Evolutionary conservation across 352 stramenopile genomes (phyloP), one percentile per base, ranked within the genome.

Genomic region (Globisporangium middletonii): DNA sequence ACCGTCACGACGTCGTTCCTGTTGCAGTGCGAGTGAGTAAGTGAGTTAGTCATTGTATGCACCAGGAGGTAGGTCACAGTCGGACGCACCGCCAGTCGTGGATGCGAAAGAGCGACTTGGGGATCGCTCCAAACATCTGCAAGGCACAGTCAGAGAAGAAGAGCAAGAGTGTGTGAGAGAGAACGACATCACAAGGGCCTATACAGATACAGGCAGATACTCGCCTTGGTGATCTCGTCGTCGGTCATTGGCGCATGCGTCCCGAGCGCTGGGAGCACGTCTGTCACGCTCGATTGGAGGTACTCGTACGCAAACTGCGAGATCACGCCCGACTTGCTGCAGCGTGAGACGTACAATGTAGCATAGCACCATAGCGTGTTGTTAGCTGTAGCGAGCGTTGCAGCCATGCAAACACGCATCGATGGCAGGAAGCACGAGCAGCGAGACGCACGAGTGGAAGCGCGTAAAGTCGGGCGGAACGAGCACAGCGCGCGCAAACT

Each of bases 1-100:
- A 98, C 97, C 2, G 92, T 98, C 28, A 98, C 89, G 0, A 99
- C 95, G 59, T 98, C 96, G 51, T 98, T 98, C 60, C 84, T 94
- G 50, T 5, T 2, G 12, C 43, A 23, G 47, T 27, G 4, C n/a
- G 8, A n/a, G 12, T 50, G 19, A 18, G 6, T 35, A 11, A 18
- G 11, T 35, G 9, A 16, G 18, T 28, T 15, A 19, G n/a, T 46
- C 4, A 7, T 28, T 35, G 16, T 4, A 53, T 35, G 27, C 26
- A 12, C 23, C 18, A 26, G 13, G 30, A 26, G 37, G 13, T 4
- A 35, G 23, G 23, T 23, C 48, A 38, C 28, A 33, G 7, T 1
- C 26, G 13, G 3, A 30, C 51, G 35, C 51, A 92, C 84, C 95
- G 76, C 96, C 96, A 99, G 76, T 99, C 94, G 59, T 99, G 96